phyloP scores from a whole-genome alignment of 768 basidiomycete genomes.

The Calocybe indica region DNA sequence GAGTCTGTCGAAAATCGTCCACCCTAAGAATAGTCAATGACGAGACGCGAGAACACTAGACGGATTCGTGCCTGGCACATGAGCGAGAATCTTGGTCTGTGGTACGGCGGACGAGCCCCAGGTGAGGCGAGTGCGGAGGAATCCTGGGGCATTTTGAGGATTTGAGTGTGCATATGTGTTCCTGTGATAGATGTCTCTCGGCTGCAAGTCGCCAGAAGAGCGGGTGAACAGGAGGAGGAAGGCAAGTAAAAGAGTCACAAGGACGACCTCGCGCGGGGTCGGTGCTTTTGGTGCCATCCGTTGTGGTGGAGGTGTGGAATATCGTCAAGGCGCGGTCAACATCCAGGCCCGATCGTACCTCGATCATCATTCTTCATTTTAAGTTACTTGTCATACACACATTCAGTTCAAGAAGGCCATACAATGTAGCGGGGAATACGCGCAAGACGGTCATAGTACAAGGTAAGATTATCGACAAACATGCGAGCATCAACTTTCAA shows the following conservation, averaged over 20 bases:
- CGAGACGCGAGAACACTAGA: not conserved
- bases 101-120: slow-evolving; percentile 39
- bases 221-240: slow-evolving; percentile 40
- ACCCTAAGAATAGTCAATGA: slow-evolving; percentile 43
- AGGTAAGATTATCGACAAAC: no score
- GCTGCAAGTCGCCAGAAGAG: slow-evolving; percentile 5
- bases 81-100: slow-evolving; percentile 62
- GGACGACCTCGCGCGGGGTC: slow-evolving; percentile 48
- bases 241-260: slow-evolving; percentile 44
- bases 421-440: no score
- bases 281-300: slow-evolving; percentile 18
- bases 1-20: slow-evolving; percentile 84
- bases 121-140: slow-evolving; percentile 23
- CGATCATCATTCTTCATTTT: no score
- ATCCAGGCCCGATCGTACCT: no score
- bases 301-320: no score
- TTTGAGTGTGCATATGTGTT: slow-evolving; percentile 3
- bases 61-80: slow-evolving; percentile 58
- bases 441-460: no score
- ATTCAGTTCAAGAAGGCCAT: no score
- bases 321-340: no score
- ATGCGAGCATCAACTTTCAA: not conserved
- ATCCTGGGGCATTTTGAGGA: slow-evolving; percentile 11
- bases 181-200: slow-evolving; percentile 7
- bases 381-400: no score